Evolutionary conservation across 164 flowering plant species (phyloP).

Genomic region (Akebia trifoliata): DNA sequence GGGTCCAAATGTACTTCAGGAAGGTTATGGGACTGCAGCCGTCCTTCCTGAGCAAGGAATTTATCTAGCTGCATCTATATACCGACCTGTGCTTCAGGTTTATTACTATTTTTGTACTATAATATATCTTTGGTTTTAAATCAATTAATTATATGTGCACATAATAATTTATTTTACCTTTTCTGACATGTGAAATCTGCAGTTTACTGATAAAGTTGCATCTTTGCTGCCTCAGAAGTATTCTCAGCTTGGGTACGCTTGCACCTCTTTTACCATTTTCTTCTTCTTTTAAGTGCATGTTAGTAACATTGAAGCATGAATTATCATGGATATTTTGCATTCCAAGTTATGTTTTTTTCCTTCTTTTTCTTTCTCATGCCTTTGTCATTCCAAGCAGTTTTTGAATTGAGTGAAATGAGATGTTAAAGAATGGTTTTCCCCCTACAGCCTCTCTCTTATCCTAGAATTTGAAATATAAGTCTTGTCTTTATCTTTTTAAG

Average conservation of each 20-base stretch:
- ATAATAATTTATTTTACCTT: not conserved
- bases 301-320: not conserved
- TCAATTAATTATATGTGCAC: conserved; percentile 3
- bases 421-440: too few species aligned
- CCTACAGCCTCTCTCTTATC: too few species aligned
- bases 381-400: too few species aligned
- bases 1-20: conserved; percentile 70
- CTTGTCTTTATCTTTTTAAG: too few species aligned
- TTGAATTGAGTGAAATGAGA: too few species aligned
- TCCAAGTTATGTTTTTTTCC: not conserved
- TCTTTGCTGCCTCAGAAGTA: conserved; percentile 80
- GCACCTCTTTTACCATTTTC: not conserved
- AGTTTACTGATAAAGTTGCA: conserved; percentile 93
- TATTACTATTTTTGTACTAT: conserved; percentile 15
- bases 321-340: not conserved
- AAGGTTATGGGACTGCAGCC: conserved; percentile 97
- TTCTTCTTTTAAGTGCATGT: not conserved
- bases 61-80: conserved; percentile 89
- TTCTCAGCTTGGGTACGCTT: conserved; percentile 86
- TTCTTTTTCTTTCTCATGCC: not conserved
- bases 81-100: conserved; percentile 95
- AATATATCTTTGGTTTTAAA: conserved; percentile 3
- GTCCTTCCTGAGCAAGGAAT: conserved; percentile 97
- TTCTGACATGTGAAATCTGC: conserved; percentile 29
- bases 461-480: too few species aligned